These are phyloP conservation scores for Sporothrix dimorphospora DNA, from an alignment of 2,329 filamentous ascomycete species.

Conservation along the genomic window DNA sequence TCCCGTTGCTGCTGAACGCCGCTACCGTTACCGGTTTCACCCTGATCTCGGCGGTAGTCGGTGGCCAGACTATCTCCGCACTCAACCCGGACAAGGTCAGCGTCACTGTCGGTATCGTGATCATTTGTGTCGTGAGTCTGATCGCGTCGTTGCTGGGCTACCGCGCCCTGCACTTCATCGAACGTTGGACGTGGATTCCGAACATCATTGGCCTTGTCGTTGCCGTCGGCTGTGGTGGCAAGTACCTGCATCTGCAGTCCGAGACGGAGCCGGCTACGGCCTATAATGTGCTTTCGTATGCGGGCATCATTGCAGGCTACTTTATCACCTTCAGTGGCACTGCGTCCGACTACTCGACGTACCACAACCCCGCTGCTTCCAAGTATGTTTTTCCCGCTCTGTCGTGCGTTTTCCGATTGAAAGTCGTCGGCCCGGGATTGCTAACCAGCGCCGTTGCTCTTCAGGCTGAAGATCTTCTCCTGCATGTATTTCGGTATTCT, in stretches of 20 bases:
- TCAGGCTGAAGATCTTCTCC: slow-evolving; percentile 46
- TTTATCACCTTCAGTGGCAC: slow-evolving; percentile 60
- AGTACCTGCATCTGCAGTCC: slow-evolving; percentile 52
- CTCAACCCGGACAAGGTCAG: slow-evolving; percentile 51
- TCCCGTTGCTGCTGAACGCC: slow-evolving; percentile 58
- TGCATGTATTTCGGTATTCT: slow-evolving; percentile 58
- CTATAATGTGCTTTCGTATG: slow-evolving; percentile 49
- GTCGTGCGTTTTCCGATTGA: not conserved
- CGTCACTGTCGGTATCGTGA: slow-evolving; percentile 60
- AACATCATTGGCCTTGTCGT: slow-evolving; percentile 56
- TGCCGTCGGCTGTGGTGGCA: slow-evolving; percentile 57
- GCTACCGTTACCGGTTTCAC: slow-evolving; percentile 62
- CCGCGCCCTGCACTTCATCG: slow-evolving; percentile 56
- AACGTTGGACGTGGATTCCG: slow-evolving; percentile 61
- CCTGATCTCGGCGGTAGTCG: slow-evolving; percentile 59
- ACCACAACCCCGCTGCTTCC: slow-evolving; percentile 52
- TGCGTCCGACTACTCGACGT: slow-evolving; percentile 61
- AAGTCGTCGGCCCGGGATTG: not conserved
- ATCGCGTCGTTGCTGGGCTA: slow-evolving; percentile 60
- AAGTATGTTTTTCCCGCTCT: slow-evolving; percentile 37
- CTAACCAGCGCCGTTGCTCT: slow-evolving; percentile 25
- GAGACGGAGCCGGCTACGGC: slow-evolving; percentile 44
- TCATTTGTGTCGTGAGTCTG: slow-evolving; percentile 57
- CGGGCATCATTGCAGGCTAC: slow-evolving; percentile 54
- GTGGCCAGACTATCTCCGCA: slow-evolving; percentile 56